Base-by-base conservation (phyloP, 805 yeast species). In the Metschnikowia bowlesiae region DNA sequence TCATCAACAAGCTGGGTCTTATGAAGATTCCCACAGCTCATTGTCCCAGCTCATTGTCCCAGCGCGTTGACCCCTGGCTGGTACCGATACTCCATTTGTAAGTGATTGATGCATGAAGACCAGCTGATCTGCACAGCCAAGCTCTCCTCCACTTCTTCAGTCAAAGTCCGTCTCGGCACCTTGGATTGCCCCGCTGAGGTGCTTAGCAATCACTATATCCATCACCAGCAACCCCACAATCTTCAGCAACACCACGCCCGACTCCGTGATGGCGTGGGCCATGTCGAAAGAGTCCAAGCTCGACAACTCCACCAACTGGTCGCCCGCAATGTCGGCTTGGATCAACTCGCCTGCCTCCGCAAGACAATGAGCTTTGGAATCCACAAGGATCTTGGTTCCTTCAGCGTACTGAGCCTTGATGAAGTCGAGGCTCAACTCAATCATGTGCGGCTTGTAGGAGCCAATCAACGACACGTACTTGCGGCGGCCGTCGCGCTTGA, bases 331-430 rank as follows among this genome's bases (percentile, higher is more conserved):
- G 2, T 64, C 62, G 41, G 75, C 70, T 57, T 75, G 77, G 43
- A 82, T 76, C 47, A 84, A 66, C 54, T 84, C 89, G 2, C 89
- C 89, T 0, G 89, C 83, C 64, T 84, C 89, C 3, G 66, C 65
- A 26, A 80, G 59, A 10, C 82, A 72, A 53, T 83, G 85, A 14
- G 75, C 78, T 39, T 67, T 69, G 0, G 88, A 82, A 57, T 84
- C 89, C 3, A 83, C 86, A 6, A 84, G 64, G 31, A 84, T 73
- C 49, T 73, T 70, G 2, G 74, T 73, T 6, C 66, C 67, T 1
- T 55, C 52, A 14, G 75, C 62, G 50, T 74, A 57, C 18, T 57
- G 62, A 28, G 57, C 49, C 3, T 61, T 57, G 9, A 80, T 66
- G 37, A 78, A 65, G 2, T 67, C 64, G 28, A 65, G 66, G 53